A percentile compares a stretch with the other conserved stretches of the same genome.
phyloP scores from a whole-genome alignment of 1,284 basidiomycete species.

The Tetrapyrgos nigripes region DNA sequence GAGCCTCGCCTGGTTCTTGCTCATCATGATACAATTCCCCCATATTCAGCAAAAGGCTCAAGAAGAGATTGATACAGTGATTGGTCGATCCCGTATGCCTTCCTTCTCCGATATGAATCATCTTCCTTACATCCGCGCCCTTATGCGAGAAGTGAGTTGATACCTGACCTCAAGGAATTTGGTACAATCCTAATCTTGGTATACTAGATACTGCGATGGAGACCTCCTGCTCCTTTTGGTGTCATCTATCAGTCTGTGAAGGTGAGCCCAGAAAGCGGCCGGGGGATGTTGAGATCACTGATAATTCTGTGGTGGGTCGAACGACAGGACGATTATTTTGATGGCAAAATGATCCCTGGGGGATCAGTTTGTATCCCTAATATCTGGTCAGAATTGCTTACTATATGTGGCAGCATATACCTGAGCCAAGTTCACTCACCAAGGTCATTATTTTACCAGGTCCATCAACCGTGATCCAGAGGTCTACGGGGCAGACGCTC shows the following conservation, averaged over 20 bases:
- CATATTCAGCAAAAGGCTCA: constrained; percentile 7
- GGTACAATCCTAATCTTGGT: too few species aligned
- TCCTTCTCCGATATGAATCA: constrained; percentile 10
- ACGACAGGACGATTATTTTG: constrained; percentile 11
- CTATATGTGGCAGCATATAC: too few species aligned
- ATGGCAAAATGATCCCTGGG: constrained; percentile 10
- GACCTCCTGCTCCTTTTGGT: constrained; percentile 2
- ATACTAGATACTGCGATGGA: constrained; percentile 8
- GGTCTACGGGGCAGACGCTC: constrained; percentile 6
- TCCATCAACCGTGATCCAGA: constrained; percentile 12
- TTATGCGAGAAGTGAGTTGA: constrained; percentile 9
- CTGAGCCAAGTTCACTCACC: too few species aligned
- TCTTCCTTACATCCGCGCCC: constrained; percentile 10
- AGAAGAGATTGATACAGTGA: constrained; percentile 6
- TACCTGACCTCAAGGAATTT: too few species aligned
- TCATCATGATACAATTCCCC: constrained; percentile 5
- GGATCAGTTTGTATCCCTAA: constrained; percentile 8
- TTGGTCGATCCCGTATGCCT: constrained; percentile 8
- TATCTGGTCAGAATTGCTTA: constrained; percentile 6
- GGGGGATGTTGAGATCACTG: neutral
- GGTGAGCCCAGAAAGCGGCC: neutral
- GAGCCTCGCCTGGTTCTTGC: constrained; percentile 7
- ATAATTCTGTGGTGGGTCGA: too few species aligned
- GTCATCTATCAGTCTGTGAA: constrained; percentile 2
- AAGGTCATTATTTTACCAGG: neutral